phyloP scores from a whole-genome alignment of 768 basidiomycete genomes.

The Mycena indigotica region DNA sequence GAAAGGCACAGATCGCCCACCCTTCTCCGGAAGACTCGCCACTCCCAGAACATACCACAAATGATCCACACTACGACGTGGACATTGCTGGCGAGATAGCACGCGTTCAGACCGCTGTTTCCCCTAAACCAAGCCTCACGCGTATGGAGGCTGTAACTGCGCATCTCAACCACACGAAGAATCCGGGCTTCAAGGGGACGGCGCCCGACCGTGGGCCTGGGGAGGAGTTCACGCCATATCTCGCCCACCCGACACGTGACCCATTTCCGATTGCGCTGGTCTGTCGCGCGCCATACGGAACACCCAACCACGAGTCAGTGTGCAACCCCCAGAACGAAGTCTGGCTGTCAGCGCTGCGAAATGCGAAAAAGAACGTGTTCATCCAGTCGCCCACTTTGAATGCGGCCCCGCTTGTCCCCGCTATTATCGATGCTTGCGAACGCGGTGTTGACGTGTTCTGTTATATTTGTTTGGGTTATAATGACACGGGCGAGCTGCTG shows the following conservation, averaged over 20 bases:
- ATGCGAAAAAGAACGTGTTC: constrained; percentile 64
- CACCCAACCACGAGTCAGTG: constrained; percentile 47
- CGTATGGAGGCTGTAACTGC: constrained; percentile 38
- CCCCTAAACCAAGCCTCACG: constrained; percentile 20
- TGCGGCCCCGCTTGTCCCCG: constrained; percentile 61
- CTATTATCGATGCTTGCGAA: constrained; percentile 59
- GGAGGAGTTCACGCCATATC: constrained; percentile 64
- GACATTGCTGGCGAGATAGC: constrained; percentile 28
- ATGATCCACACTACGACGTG: constrained; percentile 26
- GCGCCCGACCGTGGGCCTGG: constrained; percentile 28
- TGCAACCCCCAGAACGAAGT: constrained; percentile 66
- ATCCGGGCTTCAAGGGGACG: constrained; percentile 35
- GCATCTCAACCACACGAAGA: constrained; percentile 43
- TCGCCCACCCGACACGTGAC: constrained; percentile 57
- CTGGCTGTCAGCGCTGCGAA: constrained; percentile 65
- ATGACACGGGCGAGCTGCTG: constrained; percentile 61
- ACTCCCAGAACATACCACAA: constrained; percentile 24
- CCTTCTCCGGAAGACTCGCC: constrained; percentile 17
- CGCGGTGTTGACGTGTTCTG: constrained; percentile 62
- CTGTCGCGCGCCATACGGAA: constrained; percentile 62
- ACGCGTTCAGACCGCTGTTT: constrained; percentile 24
- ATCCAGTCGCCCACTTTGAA: constrained; percentile 78
- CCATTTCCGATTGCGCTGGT: constrained; percentile 68
- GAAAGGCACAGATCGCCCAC: constrained; percentile 27
- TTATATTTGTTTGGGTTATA: constrained; percentile 60